Evolutionary conservation across 73 alveolate genomes (phyloP), one percentile per base, ranked within the genome.

Genomic region (Paramecium tetraurelia): DNA sequence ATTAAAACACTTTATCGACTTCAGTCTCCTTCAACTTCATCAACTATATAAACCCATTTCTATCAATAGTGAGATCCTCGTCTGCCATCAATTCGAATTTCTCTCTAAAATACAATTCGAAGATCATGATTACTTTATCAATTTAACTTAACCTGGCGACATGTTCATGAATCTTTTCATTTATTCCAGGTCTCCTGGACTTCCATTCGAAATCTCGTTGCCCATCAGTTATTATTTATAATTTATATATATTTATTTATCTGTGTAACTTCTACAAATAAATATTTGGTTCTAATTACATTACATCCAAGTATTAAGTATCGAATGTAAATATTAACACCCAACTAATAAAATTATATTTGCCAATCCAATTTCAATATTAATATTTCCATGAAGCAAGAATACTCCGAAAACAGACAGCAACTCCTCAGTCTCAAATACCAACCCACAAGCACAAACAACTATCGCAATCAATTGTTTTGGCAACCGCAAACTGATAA

Each of bases 31-130:
- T 77, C 20, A 89, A 70, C 46, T 89, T 89, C 94, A 89, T 89
- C 84, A 89, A 89, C n/a, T 89, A 44, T 21, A 50, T 72, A 46
- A 89, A 89, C 21, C 87, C 86, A 14, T 69, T 83, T 53, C 87
- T 89, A 40, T 77, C 86, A 53, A 89, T 89, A 7, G 94, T 89
- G 33, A 89, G 75, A 89, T 89, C 94, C 29, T 89, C 94, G 48
- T 89, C 94, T 35, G 94, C 94, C 94, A 89, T 89, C 57, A 89
- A 53, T 46, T 89, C 94, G 12, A 89, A 89, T 50, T 89, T 89
- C 50, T 89, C 94, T 68, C 93, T 86, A 27, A 53, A 58, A 85
- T 16, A 85, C 44, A 41, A 53, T 43, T 43, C 29, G n/a, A 31
- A 27, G 10, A 53, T 21, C 84, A 16, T 7, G 10, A 10, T 35